These are phyloP conservation scores for Linum usitatissimum DNA, from an alignment of 345 rosid species.

Conservation along the genomic window DNA sequence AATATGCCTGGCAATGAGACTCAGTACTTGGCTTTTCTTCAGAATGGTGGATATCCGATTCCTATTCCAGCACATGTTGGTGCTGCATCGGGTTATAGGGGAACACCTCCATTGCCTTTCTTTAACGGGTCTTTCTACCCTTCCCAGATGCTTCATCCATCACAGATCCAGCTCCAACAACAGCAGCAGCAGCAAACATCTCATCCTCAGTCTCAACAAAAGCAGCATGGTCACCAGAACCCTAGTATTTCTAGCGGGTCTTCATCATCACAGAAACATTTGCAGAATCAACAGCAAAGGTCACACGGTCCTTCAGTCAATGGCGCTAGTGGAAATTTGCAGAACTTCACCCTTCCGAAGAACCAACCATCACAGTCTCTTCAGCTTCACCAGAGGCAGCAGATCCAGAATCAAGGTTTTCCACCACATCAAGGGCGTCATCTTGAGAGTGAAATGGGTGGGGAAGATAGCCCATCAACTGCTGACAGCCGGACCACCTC, in stretches of 20 bases:
- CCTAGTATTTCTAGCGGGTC: constrained; percentile 60
- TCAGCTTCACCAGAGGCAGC: constrained; percentile 54
- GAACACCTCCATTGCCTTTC: constrained; percentile 66
- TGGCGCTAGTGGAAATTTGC: constrained; percentile 43
- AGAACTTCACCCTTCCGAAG: constrained; percentile 55
- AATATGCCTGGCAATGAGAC: constrained; percentile 73
- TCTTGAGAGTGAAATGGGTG: constrained; percentile 45
- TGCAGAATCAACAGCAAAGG: constrained; percentile 69
- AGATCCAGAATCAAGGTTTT: constrained; percentile 41
- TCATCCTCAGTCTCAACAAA: constrained; percentile 39
- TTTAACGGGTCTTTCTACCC: constrained; percentile 81
- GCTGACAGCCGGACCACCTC: constrained; percentile 58
- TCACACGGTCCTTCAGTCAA: constrained; percentile 31
- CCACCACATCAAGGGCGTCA: constrained; percentile 46
- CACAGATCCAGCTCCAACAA: constrained; percentile 38
- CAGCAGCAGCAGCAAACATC: constrained; percentile 29
- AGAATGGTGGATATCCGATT: constrained; percentile 67
- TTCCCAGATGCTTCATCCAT: constrained; percentile 76
- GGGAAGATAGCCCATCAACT: constrained; percentile 75
- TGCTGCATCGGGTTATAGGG: constrained; percentile 57
- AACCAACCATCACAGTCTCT: constrained; percentile 42
- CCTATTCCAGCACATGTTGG: constrained; percentile 88
- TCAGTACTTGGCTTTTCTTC: constrained; percentile 83
- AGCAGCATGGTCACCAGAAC: constrained; percentile 62
- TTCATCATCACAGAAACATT: constrained; percentile 66